Percentiles rank a stretch among this genome's conserved stretches.
These are phyloP conservation scores for Auriscalpium vulgare DNA, from an alignment of 768 basidiomycete species.

Conservation along the genomic window DNA sequence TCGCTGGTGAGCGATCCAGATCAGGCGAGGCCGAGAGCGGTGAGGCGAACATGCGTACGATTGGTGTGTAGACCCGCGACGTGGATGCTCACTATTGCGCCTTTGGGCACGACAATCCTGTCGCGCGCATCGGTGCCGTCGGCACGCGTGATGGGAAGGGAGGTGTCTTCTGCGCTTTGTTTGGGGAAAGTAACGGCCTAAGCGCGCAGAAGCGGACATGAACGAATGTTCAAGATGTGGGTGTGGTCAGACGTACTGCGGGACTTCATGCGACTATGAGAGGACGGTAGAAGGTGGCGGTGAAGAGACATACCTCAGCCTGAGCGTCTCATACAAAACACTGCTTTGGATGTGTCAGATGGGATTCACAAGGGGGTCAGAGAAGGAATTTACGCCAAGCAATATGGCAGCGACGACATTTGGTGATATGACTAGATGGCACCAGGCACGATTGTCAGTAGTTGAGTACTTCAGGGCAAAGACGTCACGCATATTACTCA, in stretches of 20 bases:
- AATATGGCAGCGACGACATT: constrained; percentile 12
- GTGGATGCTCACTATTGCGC: constrained; percentile 29
- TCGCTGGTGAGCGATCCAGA: constrained; percentile 26
- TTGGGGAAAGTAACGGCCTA: constrained; percentile 41
- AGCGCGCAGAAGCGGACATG: constrained; percentile 4
- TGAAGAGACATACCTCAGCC: constrained; percentile 21
- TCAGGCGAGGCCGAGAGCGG: background rate
- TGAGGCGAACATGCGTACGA: constrained; percentile 22
- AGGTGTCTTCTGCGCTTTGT: constrained; percentile 37
- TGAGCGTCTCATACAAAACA: constrained; percentile 43
- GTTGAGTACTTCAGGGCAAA: too few relatives aligned
- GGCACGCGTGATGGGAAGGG: constrained; percentile 24
- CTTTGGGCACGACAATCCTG: constrained; percentile 34
- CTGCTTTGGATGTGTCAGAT: constrained; percentile 16
- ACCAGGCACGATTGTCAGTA: background rate
- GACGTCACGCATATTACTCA: too few relatives aligned
- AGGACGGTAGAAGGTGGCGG: background rate
- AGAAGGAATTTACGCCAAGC: constrained; percentile 9
- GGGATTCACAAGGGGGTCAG: background rate
- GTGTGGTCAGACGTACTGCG: background rate
- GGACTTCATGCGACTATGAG: background rate
- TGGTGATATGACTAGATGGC: background rate
- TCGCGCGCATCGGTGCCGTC: constrained; percentile 29
- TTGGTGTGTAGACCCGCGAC: constrained; percentile 41
- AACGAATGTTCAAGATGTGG: background rate